Evolutionary conservation across 2,329 filamentous ascomycete species (phyloP).

Genomic region (Ilyonectria sp.): DNA sequence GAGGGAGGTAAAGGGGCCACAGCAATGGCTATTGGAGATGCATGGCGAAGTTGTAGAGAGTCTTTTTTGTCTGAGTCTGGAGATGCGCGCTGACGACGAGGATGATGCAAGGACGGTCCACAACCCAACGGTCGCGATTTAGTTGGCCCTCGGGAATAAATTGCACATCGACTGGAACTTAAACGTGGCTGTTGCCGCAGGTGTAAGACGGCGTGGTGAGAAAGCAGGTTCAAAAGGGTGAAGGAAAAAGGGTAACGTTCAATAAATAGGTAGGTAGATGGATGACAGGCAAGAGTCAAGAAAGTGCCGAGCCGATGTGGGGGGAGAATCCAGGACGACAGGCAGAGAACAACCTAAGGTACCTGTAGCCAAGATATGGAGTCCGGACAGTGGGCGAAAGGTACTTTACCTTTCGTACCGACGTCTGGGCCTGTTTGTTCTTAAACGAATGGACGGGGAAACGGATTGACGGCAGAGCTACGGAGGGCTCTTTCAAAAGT

Average conservation of each 20-base stretch:
- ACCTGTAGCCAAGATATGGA: not conserved
- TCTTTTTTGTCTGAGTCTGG: constrained; percentile 9
- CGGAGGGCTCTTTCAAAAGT: no score
- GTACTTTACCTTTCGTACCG: not conserved
- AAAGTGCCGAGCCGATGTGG: constrained; percentile 42
- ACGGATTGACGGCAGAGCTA: not conserved
- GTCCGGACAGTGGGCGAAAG: not conserved
- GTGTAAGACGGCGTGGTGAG: constrained; percentile 10
- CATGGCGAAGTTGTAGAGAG: constrained; percentile 35
- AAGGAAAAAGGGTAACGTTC: not conserved
- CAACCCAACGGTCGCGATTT: constrained; percentile 1
- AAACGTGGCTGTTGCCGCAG: not conserved
- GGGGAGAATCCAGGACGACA: constrained; percentile 21
- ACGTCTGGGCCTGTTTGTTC: not conserved
- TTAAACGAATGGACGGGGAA: not conserved
- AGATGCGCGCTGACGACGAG: not conserved
- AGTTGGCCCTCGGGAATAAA: not conserved
- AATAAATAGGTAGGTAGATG: constrained; percentile 30
- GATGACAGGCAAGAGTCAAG: constrained; percentile 18
- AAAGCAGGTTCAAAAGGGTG: constrained; percentile 4
- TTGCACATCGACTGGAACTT: not conserved
- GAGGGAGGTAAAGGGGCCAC: constrained; percentile 14
- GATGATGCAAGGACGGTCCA: not conserved
- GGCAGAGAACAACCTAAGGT: not conserved
- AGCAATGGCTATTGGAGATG: constrained; percentile 21